Evolutionary conservation across 2,329 filamentous ascomycete species (phyloP).

Genomic region (Madurella fahalii): DNA sequence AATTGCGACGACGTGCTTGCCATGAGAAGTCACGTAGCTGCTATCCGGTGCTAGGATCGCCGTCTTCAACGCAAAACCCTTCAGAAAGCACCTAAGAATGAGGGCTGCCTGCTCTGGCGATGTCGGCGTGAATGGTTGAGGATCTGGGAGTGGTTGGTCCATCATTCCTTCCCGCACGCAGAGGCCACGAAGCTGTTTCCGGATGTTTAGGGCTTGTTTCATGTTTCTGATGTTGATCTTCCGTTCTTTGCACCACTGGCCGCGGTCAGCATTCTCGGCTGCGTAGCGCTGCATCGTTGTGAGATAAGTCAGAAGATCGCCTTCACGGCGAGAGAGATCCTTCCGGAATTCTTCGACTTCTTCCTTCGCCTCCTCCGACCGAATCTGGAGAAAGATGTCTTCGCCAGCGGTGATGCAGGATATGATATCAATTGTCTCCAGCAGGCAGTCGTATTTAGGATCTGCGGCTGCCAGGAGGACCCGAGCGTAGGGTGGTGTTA

Average conservation of each 20-base stretch:
- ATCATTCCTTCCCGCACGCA: slow-evolving; percentile 52
- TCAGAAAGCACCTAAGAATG: slow-evolving; percentile 59
- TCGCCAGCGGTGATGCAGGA: slow-evolving; percentile 60
- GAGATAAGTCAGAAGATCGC: slow-evolving; percentile 61
- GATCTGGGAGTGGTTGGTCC: slow-evolving; percentile 44
- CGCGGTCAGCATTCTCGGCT: slow-evolving; percentile 51
- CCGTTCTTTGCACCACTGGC: slow-evolving; percentile 55
- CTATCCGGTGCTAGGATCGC: slow-evolving; percentile 57
- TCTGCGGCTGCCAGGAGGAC: slow-evolving; percentile 77
- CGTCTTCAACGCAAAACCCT: slow-evolving; percentile 57
- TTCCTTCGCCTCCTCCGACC: slow-evolving; percentile 54
- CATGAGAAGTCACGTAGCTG: slow-evolving; percentile 57
- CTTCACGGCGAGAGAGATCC: slow-evolving; percentile 57
- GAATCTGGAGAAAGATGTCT: slow-evolving; percentile 58
- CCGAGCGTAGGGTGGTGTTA: slow-evolving; percentile 75
- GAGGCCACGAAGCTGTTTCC: slow-evolving; percentile 56
- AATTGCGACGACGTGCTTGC: slow-evolving; percentile 57
- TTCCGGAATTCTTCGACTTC: slow-evolving; percentile 50
- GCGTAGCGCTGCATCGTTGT: slow-evolving; percentile 60
- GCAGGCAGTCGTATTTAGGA: slow-evolving; percentile 66
- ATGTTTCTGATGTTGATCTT: slow-evolving; percentile 58
- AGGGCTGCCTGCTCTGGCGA: slow-evolving; percentile 51
- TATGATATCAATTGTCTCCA: slow-evolving; percentile 82
- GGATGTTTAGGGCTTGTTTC: slow-evolving; percentile 58
- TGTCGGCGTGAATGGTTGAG: slow-evolving; percentile 52